These are phyloP conservation scores for Torulaspora globosa DNA, from an alignment of 1,139 yeast genomes.

Conservation along the genomic window DNA sequence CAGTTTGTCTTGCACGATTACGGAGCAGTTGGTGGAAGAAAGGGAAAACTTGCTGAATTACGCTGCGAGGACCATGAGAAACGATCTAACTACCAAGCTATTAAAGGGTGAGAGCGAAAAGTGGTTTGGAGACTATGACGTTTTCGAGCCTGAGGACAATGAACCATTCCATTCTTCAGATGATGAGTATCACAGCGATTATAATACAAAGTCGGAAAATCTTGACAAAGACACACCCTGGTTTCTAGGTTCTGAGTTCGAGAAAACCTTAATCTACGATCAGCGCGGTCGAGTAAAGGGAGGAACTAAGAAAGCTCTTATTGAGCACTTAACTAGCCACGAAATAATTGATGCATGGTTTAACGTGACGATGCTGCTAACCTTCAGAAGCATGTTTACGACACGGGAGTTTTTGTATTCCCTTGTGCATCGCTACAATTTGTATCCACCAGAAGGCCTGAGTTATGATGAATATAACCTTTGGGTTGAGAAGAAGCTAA, in stretches of 20 bases:
- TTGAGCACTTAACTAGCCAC: slow-evolving; percentile 83
- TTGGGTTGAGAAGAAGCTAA: slow-evolving; percentile 72
- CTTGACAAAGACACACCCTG: slow-evolving; percentile 54
- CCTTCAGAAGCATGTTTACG: slow-evolving; percentile 73
- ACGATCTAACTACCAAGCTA: slow-evolving; percentile 60
- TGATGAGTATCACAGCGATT: slow-evolving; percentile 31
- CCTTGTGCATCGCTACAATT: slow-evolving; percentile 62
- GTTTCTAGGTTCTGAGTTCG: slow-evolving; percentile 78
- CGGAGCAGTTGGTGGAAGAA: slow-evolving; percentile 61
- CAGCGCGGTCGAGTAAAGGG: slow-evolving; percentile 74
- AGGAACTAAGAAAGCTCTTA: slow-evolving; percentile 75
- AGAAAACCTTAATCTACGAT: slow-evolving; percentile 67
- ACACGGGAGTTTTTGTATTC: slow-evolving; percentile 60
- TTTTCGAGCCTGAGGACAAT: slow-evolving; percentile 13
- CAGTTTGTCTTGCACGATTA: slow-evolving; percentile 43
- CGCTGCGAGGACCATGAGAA: slow-evolving; percentile 73
- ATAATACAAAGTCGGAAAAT: slow-evolving; percentile 16
- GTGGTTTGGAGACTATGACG: slow-evolving; percentile 20
- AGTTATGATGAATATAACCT: slow-evolving; percentile 74
- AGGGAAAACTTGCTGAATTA: slow-evolving; percentile 65
- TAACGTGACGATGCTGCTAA: slow-evolving; percentile 65
- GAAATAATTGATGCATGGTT: slow-evolving; percentile 62
- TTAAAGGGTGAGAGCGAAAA: slow-evolving; percentile 50
- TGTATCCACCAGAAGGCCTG: slow-evolving; percentile 84
- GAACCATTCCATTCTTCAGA: slow-evolving; percentile 7